Conservation (phyloP, 1,139 yeast genomes). For the Wickerhamomyces sp. region DNA sequence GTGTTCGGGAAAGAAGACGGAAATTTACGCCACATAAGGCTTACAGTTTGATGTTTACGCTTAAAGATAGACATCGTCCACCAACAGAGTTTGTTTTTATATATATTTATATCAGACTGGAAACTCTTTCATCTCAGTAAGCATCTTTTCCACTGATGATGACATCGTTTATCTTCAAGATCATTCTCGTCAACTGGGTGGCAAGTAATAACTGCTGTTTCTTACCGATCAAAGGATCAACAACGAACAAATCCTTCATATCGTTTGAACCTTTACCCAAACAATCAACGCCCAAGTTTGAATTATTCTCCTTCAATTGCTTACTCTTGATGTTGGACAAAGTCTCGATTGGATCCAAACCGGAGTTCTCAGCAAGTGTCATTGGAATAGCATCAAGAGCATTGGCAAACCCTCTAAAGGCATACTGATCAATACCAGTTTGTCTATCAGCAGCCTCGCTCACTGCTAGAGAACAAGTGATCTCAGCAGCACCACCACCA, state of each 20-base stretch:
- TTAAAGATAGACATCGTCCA: too few species aligned
- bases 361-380: constrained; percentile 96
- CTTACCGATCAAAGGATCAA: constrained; percentile 96
- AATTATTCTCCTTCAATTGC: constrained; percentile 68
- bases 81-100: too few species aligned
- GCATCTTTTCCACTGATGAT: constrained; percentile 88
- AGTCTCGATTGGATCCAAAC: constrained; percentile 89
- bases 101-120: too few species aligned
- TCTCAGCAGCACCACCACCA: constrained; percentile 99
- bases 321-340: constrained; percentile 77
- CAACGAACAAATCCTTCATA: constrained; percentile 91
- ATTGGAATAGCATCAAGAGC: constrained; percentile 92
- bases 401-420: constrained; percentile 88
- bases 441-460: constrained; percentile 89
- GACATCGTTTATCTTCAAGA: constrained; percentile 91
- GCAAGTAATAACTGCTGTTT: constrained; percentile 93
- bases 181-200: constrained; percentile 96
- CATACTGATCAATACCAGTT: constrained; percentile 95
- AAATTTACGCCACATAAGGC: too few species aligned
- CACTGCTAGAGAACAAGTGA: constrained; percentile 88
- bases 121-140: constrained; percentile 41
- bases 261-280: constrained; percentile 81
- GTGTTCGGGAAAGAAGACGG: too few species aligned
- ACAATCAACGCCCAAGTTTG: constrained; percentile 90
- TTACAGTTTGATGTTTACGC: too few species aligned